Evolutionary conservation across 179 eudicot species (phyloP).

Genomic region (Vitellaria paradoxa): DNA sequence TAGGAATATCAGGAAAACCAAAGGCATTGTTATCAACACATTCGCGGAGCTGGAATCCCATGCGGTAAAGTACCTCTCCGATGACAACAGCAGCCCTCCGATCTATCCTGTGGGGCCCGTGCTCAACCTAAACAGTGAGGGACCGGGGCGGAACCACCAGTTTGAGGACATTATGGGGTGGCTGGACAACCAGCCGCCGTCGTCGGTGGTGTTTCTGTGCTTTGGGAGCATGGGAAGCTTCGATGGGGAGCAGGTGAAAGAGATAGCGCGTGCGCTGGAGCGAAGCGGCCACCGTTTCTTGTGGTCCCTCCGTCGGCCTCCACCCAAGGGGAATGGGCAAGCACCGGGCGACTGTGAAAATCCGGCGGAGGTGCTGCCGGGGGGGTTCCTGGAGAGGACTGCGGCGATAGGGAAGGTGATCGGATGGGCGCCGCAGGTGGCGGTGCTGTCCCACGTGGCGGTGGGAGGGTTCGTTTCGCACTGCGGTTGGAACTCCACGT

Average conservation of each 20-base stretch:
- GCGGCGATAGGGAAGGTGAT: conserved; percentile 31
- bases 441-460: conserved; percentile 22
- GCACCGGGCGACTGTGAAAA: conserved; percentile 20
- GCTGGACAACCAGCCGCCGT: conserved; percentile 43
- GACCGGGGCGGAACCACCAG: background rate
- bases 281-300: conserved; percentile 35
- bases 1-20: conserved; percentile 16
- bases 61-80: conserved; percentile 15
- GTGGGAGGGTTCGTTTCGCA: conserved; percentile 36
- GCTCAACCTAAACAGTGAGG: conserved; percentile 16
- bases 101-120: conserved; percentile 58
- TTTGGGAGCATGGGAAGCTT: conserved; percentile 54
- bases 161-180: conserved; percentile 27
- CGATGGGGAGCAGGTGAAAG: conserved; percentile 25
- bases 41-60: conserved; percentile 36
- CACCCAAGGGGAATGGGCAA: background rate
- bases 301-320: conserved; percentile 45
- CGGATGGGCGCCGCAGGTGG: conserved; percentile 41
- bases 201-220: conserved; percentile 58
- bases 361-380: conserved; percentile 28
- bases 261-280: conserved; percentile 49
- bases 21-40: conserved; percentile 58
- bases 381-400: conserved; percentile 43
- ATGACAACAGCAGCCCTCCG: conserved; percentile 22
- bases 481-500: conserved; percentile 27